These are phyloP conservation scores for Hypoxylon sp. DNA, from an alignment of 2,329 filamentous ascomycete species.

Conservation along the genomic window DNA sequence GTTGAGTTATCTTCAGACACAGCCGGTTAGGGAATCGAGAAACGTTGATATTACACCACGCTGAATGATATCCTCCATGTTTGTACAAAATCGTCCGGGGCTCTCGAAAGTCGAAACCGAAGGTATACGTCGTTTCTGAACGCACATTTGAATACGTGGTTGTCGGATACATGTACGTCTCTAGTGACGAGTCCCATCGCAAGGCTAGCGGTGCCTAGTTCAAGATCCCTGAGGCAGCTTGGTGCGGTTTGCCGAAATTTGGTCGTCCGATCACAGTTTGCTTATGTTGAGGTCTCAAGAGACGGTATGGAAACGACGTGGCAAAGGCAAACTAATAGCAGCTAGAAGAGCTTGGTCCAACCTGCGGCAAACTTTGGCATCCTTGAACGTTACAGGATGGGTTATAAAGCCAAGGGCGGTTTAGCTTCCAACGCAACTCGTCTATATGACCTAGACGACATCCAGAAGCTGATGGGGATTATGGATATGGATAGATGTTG, in stretches of 20 bases:
- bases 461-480: background rate
- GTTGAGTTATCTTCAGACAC: background rate
- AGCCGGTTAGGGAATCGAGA: background rate
- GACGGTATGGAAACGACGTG: constrained; percentile 2
- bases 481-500: background rate
- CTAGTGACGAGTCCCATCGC: background rate
- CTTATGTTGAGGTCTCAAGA: constrained; percentile 1
- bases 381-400: background rate
- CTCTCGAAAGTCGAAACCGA: background rate
- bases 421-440: background rate
- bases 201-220: background rate
- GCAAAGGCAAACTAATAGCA: constrained; percentile 11
- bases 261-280: background rate
- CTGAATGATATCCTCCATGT: background rate
- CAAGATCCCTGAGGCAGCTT: background rate
- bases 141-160: background rate
- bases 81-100: background rate
- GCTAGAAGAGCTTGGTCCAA: constrained; percentile 3
- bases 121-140: background rate
- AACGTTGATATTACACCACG: background rate
- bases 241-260: background rate
- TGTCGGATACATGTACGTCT: background rate
- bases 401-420: background rate
- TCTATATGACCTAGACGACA: background rate
- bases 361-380: background rate